Evolutionary conservation across 345 rosid genomes (phyloP), one percentile per base, ranked within the genome.

Genomic region (Boechera stricta): DNA sequence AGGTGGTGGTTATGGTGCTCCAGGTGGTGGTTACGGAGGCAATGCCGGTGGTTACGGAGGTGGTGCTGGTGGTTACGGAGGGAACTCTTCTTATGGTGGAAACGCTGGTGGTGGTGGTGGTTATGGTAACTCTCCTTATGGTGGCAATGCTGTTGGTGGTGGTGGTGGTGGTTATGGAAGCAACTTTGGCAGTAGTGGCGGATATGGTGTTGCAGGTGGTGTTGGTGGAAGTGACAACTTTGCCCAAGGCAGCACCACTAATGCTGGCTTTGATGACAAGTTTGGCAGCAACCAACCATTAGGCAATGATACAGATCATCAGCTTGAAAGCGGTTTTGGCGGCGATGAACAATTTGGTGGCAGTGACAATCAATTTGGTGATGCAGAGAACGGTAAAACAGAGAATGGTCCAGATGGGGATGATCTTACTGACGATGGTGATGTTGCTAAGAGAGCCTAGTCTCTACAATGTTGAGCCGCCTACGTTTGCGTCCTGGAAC

Each of bases 401-500:
- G 83, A 72, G 49, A 76, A 35, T 59, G 79, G 75, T 10, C 57
- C 53, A 21, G 86, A 57, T 55, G 90, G 79, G 44, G 64, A 57
- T 67, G 75, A 56, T 49, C 84, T 69, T 21, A 84, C 68, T 36
- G 84, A 71, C 53, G 86, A 88, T 21, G 84, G 81, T 16, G 72
- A 89, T 77, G 84, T 81, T 54, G 89, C 91, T 36, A 91, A 91
- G 80, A 89, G 95, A 70, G 96, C 91, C 41, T 94, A 79, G 44
- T 48, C 42, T 39, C 55, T 35, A n/a, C 49, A 15, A 48, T 42
- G 24, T 47, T 57, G 33, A 0, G 59, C 66, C 8, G 10, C 33
- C 44, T 67, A 28, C 5, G 53, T 33, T 33, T 60, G 51, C 49
- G 12, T 39, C 3, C 10, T 77, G 36, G 26, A 70, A 70, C 72